Evolutionary conservation across 1,284 basidiomycete genomes (phyloP), one percentile per base, ranked within the genome.

Genomic region (Irpex rosettiformis): DNA sequence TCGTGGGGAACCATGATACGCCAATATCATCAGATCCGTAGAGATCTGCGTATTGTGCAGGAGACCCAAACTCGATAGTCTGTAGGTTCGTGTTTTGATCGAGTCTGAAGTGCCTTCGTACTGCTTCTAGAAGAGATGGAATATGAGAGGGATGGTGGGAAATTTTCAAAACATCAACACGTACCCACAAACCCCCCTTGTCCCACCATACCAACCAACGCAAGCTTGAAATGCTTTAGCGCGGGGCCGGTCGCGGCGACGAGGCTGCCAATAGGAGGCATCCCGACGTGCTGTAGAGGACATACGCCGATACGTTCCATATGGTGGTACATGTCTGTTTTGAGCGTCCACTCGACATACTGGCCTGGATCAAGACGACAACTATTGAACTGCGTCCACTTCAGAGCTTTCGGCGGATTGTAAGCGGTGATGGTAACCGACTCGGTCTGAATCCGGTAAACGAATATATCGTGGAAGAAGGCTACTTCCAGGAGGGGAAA

Each of bases 11-110:
- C 62, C 62, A 64, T 4, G 21, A 51, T 54, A 62, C 60, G 16
- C 58, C 60, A 10, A 57, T 22, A 33, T 64, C 61, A 42, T 64
- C 62, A 5, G 61, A 58, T 16, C 55, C 58, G 43, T 64, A 62
- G 27, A 60, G 43, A 3, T 52, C 45, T 11, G 62, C 56, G 52
- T 58, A 62, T 13, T 58, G 58, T 10, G 62, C 60, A 6, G 62
- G 62, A n/a, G 62, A 64, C 53, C 62, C 56, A 21, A 64, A 61
- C 29, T 64, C 62, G 28, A 64, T 47, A 1, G 33, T 42, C 29
- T 52, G 27, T 16, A 64, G 55, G 22, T 60, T 54, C 4, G 54
- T 33, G 22, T 55, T 55, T 4, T 10, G 29, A 21, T 56, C 45
- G 18, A 64, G 56, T 10, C 22, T 52, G 37, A 52, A 40, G 30